Conservation (phyloP, 495 filamentous ascomycete genomes). For the Trichoderma parareesei region DNA sequence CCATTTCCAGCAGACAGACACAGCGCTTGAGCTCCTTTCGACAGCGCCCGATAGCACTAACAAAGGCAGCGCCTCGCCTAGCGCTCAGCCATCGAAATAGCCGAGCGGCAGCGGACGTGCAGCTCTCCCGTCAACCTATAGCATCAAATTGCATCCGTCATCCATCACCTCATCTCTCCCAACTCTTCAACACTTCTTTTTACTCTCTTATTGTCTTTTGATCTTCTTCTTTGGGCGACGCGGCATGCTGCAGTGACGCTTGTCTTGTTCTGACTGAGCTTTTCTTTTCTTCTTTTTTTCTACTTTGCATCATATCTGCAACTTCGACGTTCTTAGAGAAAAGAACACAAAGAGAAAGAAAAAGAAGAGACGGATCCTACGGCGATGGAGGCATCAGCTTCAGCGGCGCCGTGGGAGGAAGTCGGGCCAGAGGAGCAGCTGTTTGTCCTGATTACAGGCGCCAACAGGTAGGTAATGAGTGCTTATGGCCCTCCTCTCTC, state of each 20-base stretch:
- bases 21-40: no score
- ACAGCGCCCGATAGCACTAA: no score
- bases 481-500: background rate
- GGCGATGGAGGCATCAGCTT: background rate
- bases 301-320: background rate
- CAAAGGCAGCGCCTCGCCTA: no score
- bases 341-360: no score
- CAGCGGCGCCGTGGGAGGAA: constrained; percentile 40
- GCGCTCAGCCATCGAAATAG: no score
- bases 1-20: no score
- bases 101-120: no score
- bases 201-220: background rate
- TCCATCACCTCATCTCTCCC: no score
- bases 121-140: no score
- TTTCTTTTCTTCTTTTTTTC: background rate
- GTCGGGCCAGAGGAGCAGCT: constrained; percentile 36
- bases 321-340: no score
- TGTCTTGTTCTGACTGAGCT: background rate
- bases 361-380: background rate
- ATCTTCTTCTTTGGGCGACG: background rate
- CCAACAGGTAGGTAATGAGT: constrained; percentile 52
- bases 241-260: background rate
- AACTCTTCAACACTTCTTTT: no score
- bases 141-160: no score
- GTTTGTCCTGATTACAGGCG: constrained; percentile 60